These are phyloP conservation scores for Rhizoclosmatium sp. DNA, from an alignment of 192 early-diverging fungal genomes.

Conservation along the genomic window DNA sequence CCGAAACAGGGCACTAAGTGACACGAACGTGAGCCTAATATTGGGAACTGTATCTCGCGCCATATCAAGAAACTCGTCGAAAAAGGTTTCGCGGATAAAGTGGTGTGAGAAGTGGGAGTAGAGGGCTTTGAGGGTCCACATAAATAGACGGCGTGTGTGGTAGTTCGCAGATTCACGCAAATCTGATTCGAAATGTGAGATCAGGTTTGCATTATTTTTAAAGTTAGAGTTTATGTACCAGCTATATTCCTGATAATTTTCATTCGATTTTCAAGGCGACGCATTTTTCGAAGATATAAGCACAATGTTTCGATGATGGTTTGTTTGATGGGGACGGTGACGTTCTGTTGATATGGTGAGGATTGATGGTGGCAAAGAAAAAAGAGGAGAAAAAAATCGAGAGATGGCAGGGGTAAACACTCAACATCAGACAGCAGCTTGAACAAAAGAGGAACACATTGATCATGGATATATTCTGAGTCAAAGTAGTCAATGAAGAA, in stretches of 20 bases:
- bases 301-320: slow-evolving; percentile 48
- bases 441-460: slow-evolving; percentile 56
- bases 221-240: slow-evolving; percentile 35
- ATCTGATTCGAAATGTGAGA: slow-evolving; percentile 34
- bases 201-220: slow-evolving; percentile 4
- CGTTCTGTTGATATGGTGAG: slow-evolving; percentile 42
- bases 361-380: neutral
- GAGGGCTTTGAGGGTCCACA: slow-evolving; percentile 41
- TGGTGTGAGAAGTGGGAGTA: slow-evolving; percentile 48
- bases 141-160: slow-evolving; percentile 49
- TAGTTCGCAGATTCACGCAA: slow-evolving; percentile 47
- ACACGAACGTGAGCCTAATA: slow-evolving; percentile 44
- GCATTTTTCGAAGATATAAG: slow-evolving; percentile 40
- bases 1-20: slow-evolving; percentile 42
- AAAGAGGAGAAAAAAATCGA: neutral
- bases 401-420: neutral
- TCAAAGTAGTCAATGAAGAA: slow-evolving; percentile 57
- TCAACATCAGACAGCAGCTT: slow-evolving; percentile 56
- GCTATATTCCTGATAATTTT: slow-evolving; percentile 47
- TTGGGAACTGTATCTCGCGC: slow-evolving; percentile 56
- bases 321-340: slow-evolving; percentile 55
- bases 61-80: slow-evolving; percentile 43
- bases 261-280: slow-evolving; percentile 50
- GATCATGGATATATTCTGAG: slow-evolving; percentile 51
- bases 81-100: slow-evolving; percentile 51